Evolutionary conservation across 106 monocot species (phyloP), one percentile per base, ranked within the genome.

Genomic region (Triglochin maritima): DNA sequence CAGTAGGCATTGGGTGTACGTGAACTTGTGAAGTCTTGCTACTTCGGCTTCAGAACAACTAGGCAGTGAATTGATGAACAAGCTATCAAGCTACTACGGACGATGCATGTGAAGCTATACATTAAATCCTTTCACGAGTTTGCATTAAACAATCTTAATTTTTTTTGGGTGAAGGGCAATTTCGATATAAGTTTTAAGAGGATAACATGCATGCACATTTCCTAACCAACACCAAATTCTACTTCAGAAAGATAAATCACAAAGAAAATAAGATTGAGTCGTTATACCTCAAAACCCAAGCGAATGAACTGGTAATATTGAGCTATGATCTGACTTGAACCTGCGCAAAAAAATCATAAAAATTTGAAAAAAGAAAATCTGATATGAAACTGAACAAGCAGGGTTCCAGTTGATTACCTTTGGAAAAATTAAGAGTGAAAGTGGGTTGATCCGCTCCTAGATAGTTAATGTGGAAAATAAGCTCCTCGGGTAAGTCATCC

Each of bases 381-480:
- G 52, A 50, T 4, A 11, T 13, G 17, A 3, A 2, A 45, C 0
- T 8, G 48, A 15, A 46, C 3, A 6, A 11, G 58, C 59, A 48
- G 45, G 47, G 6, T 3, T 15, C 44, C 42, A n/a, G 48, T 7
- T 17, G 44, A 50, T 60, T 64, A 87, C 95, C 90, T 85, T 90
- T 87, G 5, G 87, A 95, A 60, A 95, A 95, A 57, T 90, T 90
- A 49, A 93, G 90, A 11, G 83, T 90, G 72, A 90, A 90, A 13
- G 87, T 90, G 9, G 90, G 95, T 69, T 90, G 95, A 71, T 95
- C 90, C 42, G 90, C 71, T n/a, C 89, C 89, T 5, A 95, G 80
- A 64, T 95, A 95, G 63, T 90, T 95, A 29, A 96, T 88, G 66
- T 91, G 88, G 72, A 90, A 88, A 64, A 96, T 80, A 57, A 96